Conservation (phyloP, 805 yeast species). For the Candida qinlingensis region DNA sequence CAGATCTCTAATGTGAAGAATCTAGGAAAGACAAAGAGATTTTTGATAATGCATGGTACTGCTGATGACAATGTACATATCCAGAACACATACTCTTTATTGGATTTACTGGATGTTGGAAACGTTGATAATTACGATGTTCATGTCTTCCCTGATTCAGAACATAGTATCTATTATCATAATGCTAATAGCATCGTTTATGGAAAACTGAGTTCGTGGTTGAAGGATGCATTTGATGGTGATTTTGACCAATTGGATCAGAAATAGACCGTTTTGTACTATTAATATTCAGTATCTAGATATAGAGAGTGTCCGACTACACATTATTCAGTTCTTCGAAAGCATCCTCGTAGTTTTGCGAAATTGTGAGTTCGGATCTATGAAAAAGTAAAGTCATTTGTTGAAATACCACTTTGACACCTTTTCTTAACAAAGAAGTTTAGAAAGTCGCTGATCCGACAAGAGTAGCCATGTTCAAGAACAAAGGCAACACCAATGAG, state of each 20-base stretch:
- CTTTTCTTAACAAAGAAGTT: background rate
- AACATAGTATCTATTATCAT: conserved; percentile 67
- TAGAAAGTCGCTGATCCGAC: background rate
- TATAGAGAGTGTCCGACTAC: no score
- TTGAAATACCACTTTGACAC: no score
- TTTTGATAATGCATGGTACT: conserved; percentile 91
- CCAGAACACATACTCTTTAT: conserved; percentile 75
- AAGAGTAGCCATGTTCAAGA: background rate
- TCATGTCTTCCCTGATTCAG: conserved; percentile 78
- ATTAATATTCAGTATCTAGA: background rate
- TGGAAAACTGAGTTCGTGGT: conserved; percentile 64
- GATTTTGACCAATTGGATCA: conserved; percentile 29
- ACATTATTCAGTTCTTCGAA: no score
- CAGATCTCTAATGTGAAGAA: conserved; percentile 52
- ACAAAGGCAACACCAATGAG: background rate
- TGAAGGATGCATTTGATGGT: conserved; percentile 54
- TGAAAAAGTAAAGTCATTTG: no score
- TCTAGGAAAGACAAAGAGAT: conserved; percentile 55
- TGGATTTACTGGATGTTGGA: conserved; percentile 69
- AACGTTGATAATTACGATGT: conserved; percentile 76
- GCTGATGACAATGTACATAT: conserved; percentile 97
- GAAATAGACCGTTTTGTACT: background rate
- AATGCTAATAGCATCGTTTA: conserved; percentile 65
- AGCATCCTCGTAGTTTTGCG: no score
- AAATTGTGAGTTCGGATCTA: no score